phyloP scores from a whole-genome alignment of 1,139 yeast species.

The Eremothecium coryli region DNA sequence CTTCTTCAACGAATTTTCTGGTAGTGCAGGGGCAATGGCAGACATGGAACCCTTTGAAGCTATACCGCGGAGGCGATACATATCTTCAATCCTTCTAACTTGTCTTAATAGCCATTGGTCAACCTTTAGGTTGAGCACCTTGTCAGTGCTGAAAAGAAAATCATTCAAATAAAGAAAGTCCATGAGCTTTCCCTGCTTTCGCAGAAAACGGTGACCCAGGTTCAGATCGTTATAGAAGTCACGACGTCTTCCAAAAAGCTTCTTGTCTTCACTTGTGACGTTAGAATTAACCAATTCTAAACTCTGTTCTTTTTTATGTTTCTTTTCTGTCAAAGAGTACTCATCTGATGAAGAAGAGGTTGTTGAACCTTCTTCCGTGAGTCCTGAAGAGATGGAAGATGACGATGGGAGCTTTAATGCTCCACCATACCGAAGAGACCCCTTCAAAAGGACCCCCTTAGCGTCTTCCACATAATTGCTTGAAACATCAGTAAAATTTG shows the following conservation, averaged over 20 bases:
- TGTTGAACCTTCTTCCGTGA: too few relatives aligned
- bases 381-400: too few relatives aligned
- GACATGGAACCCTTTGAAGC: too few relatives aligned
- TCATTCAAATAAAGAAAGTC: slow-evolving; percentile 2
- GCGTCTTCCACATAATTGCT: neutral
- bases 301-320: neutral
- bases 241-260: neutral
- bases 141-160: neutral
- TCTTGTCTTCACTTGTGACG: neutral
- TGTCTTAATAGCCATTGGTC: slow-evolving; percentile 3
- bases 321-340: too few relatives aligned
- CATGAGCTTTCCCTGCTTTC: neutral
- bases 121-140: neutral
- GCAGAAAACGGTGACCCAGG: neutral
- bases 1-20: too few relatives aligned
- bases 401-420: too few relatives aligned
- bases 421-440: too few relatives aligned
- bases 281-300: neutral
- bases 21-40: too few relatives aligned
- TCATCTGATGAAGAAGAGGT: too few relatives aligned
- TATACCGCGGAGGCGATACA: slow-evolving; percentile 1
- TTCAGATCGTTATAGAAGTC: neutral
- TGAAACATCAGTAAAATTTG: neutral
- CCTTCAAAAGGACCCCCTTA: too few relatives aligned
- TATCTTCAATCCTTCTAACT: slow-evolving; percentile 1